Conservation (phyloP, 169 alveolate species). For the Eimeria tenella region DNA sequence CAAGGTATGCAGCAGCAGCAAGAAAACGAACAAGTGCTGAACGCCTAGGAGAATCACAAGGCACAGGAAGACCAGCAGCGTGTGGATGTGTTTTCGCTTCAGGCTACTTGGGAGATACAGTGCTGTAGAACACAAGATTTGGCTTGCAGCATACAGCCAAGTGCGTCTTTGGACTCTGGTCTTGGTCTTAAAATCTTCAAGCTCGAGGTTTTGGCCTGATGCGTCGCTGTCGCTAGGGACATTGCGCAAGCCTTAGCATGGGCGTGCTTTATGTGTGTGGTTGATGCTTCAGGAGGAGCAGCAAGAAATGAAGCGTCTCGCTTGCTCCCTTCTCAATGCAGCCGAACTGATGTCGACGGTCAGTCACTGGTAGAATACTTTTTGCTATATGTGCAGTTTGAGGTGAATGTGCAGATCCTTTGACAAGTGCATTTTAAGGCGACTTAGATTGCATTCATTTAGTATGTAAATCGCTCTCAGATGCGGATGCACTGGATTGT, state of each 20-base stretch:
- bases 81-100: neutral
- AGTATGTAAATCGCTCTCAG: neutral
- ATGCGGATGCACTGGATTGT: neutral
- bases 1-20: neutral
- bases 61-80: too few species aligned
- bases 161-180: neutral
- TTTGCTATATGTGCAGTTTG: neutral
- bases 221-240: too few species aligned
- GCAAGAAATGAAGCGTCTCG: constrained; percentile 20
- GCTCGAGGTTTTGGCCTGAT: neutral
- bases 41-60: neutral
- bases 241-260: too few species aligned
- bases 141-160: neutral
- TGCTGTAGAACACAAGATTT: neutral
- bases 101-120: constrained; percentile 6
- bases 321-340: neutral
- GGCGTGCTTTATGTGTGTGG: neutral
- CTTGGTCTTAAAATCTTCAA: neutral
- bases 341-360: neutral
- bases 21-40: neutral
- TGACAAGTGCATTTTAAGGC: neutral
- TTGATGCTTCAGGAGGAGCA: neutral
- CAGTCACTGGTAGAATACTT: neutral
- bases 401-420: neutral
- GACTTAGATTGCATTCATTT: neutral